Evolutionary conservation across 768 basidiomycete genomes (phyloP).

Genomic region (Russula sp.): DNA sequence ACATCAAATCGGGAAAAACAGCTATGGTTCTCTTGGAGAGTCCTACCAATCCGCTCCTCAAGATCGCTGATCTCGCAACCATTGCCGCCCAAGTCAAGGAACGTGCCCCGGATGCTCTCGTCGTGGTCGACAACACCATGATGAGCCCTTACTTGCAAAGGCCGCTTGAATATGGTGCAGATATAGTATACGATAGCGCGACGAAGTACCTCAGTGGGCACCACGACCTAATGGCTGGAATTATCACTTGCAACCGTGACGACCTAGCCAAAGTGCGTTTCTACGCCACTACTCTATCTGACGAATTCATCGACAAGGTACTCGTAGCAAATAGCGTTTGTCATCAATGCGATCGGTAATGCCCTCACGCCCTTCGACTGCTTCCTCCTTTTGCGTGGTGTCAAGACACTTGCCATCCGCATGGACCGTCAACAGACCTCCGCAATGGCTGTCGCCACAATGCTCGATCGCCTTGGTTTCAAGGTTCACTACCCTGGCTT

Average conservation of each 20-base stretch:
- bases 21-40: conserved; percentile 96
- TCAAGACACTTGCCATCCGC: conserved; percentile 92
- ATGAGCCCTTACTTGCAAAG: conserved; percentile 98
- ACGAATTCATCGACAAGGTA: not conserved
- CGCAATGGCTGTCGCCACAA: conserved; percentile 77
- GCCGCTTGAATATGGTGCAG: conserved; percentile 92
- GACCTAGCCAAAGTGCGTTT: conserved; percentile 73
- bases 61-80: conserved; percentile 82
- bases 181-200: conserved; percentile 96
- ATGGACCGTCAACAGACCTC: conserved; percentile 92
- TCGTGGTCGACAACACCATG: conserved; percentile 98
- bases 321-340: conserved; percentile 75
- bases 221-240: conserved; percentile 98
- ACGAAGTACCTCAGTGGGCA: conserved; percentile 98
- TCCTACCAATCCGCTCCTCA: conserved; percentile 95
- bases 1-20: conserved; percentile 67
- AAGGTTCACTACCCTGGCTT: conserved; percentile 91
- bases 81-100: conserved; percentile 84
- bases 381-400: conserved; percentile 91
- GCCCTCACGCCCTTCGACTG: conserved; percentile 93
- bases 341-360: conserved; percentile 91
- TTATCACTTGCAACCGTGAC: conserved; percentile 86
- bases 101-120: conserved; percentile 68
- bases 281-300: conserved; percentile 14
- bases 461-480: conserved; percentile 82